Conservation (phyloP, 148 eudicot genomes). For the Heliamphora exappendiculata region DNA sequence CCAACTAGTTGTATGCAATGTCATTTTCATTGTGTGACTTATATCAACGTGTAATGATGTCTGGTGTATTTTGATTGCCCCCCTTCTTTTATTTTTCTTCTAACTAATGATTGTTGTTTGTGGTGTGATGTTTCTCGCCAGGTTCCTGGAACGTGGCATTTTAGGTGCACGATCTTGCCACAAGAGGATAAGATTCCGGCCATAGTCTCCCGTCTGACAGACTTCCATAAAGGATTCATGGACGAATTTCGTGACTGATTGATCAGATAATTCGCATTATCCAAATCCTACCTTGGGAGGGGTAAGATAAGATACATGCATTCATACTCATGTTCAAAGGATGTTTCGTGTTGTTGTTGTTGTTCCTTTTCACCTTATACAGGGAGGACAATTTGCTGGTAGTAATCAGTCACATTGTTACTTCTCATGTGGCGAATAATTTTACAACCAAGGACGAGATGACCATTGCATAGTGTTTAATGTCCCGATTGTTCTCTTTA, state of each 20-base stretch:
- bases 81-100: neutral
- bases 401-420: neutral
- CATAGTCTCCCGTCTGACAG: slow-evolving; percentile 60
- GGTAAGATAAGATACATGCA: neutral
- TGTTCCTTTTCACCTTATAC: neutral
- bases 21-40: too few species aligned
- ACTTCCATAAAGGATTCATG: slow-evolving; percentile 77
- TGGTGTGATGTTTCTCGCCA: slow-evolving; percentile 16
- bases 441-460: too few species aligned
- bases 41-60: too few species aligned
- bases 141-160: slow-evolving; percentile 94
- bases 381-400: neutral
- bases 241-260: slow-evolving; percentile 55
- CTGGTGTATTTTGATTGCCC: neutral
- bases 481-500: too few species aligned
- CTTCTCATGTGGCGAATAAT: neutral
- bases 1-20: neutral
- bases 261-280: neutral
- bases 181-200: slow-evolving; percentile 92
- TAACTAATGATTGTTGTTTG: neutral
- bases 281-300: neutral
- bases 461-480: too few species aligned
- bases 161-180: slow-evolving; percentile 90
- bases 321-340: neutral
- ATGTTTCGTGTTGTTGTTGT: neutral